A percentile compares a stretch with the other conserved stretches of the same genome.
phyloP scores from a whole-genome alignment of 106 monocot species.

The Chionographis japonica region DNA sequence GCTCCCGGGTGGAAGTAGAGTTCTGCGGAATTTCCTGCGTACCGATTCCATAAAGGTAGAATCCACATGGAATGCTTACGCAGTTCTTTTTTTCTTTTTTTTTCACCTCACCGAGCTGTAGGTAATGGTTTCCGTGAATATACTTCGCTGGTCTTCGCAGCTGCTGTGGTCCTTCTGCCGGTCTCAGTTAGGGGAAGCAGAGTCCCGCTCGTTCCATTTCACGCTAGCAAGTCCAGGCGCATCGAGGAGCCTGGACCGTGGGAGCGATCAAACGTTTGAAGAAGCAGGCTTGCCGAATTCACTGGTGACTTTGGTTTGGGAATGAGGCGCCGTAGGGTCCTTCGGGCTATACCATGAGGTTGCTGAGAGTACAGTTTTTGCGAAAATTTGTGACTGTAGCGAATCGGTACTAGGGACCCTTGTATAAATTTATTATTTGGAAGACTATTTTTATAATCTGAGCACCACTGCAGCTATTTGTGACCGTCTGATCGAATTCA shows the following conservation, averaged over 20 bases:
- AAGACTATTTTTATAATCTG: too few species aligned
- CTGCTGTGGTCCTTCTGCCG: constrained; percentile 35
- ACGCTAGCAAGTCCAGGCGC: constrained; percentile 31
- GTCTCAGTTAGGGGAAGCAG: constrained; percentile 22
- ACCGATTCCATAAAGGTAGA: constrained; percentile 22
- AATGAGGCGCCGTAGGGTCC: too few species aligned
- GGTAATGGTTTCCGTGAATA: too few species aligned
- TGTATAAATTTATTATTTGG: too few species aligned
- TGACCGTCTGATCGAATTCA: too few species aligned
- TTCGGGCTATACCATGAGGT: too few species aligned
- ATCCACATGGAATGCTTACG: not conserved
- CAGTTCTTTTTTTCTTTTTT: not conserved
- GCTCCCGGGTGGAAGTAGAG: constrained; percentile 27
- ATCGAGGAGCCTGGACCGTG: constrained; percentile 17
- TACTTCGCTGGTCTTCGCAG: not conserved
- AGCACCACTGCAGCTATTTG: too few species aligned
- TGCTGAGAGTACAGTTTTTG: too few species aligned
- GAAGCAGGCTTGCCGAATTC: constrained; percentile 30
- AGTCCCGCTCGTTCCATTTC: constrained; percentile 14
- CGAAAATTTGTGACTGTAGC: too few species aligned
- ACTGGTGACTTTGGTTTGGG: not conserved
- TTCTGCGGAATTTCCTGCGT: constrained; percentile 26
- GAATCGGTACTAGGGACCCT: too few species aligned
- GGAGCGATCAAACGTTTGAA: constrained; percentile 14
- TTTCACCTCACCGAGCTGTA: too few species aligned